Conservation (phyloP, 148 eudicot genomes). For the Rhododendron mucronatum region DNA sequence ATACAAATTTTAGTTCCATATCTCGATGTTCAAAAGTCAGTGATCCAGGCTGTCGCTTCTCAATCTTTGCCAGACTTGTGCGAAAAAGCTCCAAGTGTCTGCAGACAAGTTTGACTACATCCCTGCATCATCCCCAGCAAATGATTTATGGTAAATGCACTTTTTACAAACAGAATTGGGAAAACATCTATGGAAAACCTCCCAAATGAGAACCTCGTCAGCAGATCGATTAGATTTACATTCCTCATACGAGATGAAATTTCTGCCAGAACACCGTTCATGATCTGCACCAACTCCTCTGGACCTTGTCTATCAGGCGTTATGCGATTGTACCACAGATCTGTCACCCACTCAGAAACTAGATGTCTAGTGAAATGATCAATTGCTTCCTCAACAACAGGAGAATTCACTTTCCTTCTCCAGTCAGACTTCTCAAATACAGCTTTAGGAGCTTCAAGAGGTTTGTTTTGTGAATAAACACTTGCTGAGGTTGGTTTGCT, state of each 20-base stretch:
- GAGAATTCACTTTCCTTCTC: constrained; percentile 87
- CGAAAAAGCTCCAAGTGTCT: constrained; percentile 83
- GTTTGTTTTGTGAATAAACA: constrained; percentile 35
- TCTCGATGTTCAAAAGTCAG: constrained; percentile 67
- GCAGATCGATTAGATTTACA: constrained; percentile 81
- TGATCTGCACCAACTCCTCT: constrained; percentile 79
- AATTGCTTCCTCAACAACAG: constrained; percentile 84
- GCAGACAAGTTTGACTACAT: constrained; percentile 62
- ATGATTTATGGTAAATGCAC: constrained; percentile 2
- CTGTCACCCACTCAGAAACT: constrained; percentile 95
- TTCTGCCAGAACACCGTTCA: constrained; percentile 84
- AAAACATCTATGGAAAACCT: constrained; percentile 8
- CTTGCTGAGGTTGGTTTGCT: constrained; percentile 45
- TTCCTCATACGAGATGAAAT: constrained; percentile 73
- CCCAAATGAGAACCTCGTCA: constrained; percentile 60
- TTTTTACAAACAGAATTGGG: not conserved
- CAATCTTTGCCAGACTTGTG: constrained; percentile 63
- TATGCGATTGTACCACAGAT: constrained; percentile 86
- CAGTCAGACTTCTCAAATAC: constrained; percentile 51
- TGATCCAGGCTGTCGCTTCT: constrained; percentile 44
- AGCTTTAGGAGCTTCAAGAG: constrained; percentile 38
- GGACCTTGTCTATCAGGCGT: constrained; percentile 94
- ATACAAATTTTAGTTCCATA: constrained; percentile 51
- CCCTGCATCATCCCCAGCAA: constrained; percentile 54
- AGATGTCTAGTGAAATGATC: constrained; percentile 84